Base-by-base conservation (phyloP, 352 stramenopile species). In the Globisporangium alternatum region DNA sequence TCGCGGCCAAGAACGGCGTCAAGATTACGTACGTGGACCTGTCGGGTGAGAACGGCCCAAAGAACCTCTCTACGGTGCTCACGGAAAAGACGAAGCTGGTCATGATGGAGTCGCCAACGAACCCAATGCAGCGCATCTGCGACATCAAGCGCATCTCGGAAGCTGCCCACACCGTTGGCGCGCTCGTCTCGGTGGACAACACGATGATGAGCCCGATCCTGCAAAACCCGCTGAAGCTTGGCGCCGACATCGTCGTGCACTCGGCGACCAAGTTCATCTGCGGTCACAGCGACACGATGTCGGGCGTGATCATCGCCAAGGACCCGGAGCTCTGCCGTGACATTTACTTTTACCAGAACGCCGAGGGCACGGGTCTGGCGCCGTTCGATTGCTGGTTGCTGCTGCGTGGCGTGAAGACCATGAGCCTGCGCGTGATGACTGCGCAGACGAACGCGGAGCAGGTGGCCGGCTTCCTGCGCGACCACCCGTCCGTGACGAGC, bases 181-280 rank as follows among this genome's bases (percentile, higher is more conserved):
- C 83, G 13, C 60, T 97, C 41, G 70, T 98, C 22, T 96, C 88
- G 31, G 95, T 98, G 12, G 97, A 99, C 77, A 98, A 98, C 78
- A 99, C 96, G 7, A 98, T 98, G 80, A 94, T 98, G 76, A 96
- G 85, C 37, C 96, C 96, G n/a, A 97, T 97, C 56, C 79, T 98
- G 54, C 93, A 98, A 72, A 97, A 98, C 66, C 97, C 97, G 30
- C 67, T 99, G 9, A 67, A 79, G 35, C 80, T 98, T 6, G 97
- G 97, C 22, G 96, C 97, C 7, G 98, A 99, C 78, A 87, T 98
- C 28, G 93, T 98, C 28, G 80, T 99, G 56, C 97, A 99, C 79
- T 98, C 89, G 54, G 95, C 88, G 25, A 99, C 97, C 55, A 99
- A 99, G 78, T 99, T 98, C 68, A 83, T 99, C 58, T 97, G 84